Conservation (phyloP, 1,284 basidiomycete genomes). For the Stereum hirsutum region DNA sequence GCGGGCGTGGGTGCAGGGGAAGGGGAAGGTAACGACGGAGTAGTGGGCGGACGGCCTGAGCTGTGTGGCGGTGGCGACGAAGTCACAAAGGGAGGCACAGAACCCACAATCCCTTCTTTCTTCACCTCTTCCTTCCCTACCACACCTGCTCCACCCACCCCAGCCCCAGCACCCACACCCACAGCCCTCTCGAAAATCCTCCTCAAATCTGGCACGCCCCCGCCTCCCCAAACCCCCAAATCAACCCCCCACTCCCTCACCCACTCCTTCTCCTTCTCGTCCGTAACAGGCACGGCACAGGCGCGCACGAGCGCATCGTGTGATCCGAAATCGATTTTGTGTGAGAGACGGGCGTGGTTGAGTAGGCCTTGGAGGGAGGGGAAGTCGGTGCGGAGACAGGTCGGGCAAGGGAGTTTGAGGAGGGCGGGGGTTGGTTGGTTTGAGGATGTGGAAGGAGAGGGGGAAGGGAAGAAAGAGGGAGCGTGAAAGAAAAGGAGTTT, state of each 20-base stretch:
- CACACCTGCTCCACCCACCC: too few relatives aligned
- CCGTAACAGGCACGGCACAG: slow-evolving; percentile 40
- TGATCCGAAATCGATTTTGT: slow-evolving; percentile 59
- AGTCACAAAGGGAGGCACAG: neutral
- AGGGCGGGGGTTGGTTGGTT: slow-evolving; percentile 25
- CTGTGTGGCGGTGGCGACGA: neutral
- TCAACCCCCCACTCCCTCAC: slow-evolving; percentile 45
- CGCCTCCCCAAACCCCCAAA: slow-evolving; percentile 36
- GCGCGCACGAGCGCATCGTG: slow-evolving; percentile 68
- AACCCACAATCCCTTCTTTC: neutral
- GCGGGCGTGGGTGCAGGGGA: too few relatives aligned
- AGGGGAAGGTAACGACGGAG: too few relatives aligned
- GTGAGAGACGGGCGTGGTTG: slow-evolving; percentile 64
- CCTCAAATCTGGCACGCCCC: slow-evolving; percentile 51
- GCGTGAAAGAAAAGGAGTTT: slow-evolving; percentile 39
- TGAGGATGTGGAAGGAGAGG: too few relatives aligned
- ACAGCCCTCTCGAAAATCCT: slow-evolving; percentile 66
- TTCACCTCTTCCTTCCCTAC: slow-evolving; percentile 6
- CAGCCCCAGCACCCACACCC: slow-evolving; percentile 24
- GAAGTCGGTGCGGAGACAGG: slow-evolving; percentile 54
- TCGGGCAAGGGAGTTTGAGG: slow-evolving; percentile 47
- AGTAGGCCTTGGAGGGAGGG: slow-evolving; percentile 68
- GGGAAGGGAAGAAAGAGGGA: too few relatives aligned
- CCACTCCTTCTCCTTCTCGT: slow-evolving; percentile 31
- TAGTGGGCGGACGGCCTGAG: too few relatives aligned